phyloP scores from a whole-genome alignment of 306 rosid species.

The Acacia crassicarpa region DNA sequence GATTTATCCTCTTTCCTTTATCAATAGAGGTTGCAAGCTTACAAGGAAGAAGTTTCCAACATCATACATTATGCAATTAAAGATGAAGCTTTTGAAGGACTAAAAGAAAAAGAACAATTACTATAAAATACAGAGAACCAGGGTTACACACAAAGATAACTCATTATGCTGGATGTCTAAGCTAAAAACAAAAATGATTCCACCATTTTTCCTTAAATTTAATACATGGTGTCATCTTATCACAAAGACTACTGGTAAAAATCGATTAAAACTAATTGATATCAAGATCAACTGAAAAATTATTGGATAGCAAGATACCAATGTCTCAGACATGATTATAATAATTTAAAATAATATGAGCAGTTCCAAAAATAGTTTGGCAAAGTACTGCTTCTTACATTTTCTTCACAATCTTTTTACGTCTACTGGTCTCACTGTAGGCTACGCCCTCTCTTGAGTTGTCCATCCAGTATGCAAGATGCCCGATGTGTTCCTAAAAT shows the following conservation, averaged over 20 bases:
- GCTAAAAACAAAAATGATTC: not conserved
- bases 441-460: not conserved
- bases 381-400: slow-evolving; percentile 25
- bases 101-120: not conserved
- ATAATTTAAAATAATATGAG: slow-evolving; percentile 12
- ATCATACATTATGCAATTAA: too few species aligned
- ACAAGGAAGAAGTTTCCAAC: too few species aligned
- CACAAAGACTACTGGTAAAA: not conserved
- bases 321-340: not conserved
- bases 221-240: not conserved
- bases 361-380: not conserved
- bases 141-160: not conserved
- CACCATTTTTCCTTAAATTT: not conserved
- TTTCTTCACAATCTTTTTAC: not conserved
- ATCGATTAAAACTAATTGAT: not conserved
- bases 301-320: not conserved
- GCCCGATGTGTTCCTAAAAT: not conserved
- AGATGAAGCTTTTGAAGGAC: too few species aligned
- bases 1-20: too few species aligned
- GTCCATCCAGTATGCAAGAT: slow-evolving; percentile 12
- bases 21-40: too few species aligned
- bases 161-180: not conserved
- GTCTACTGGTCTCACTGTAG: not conserved
- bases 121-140: not conserved
- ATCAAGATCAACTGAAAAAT: not conserved